Percentiles rank a stretch among this genome's conserved stretches.
These are phyloP conservation scores for Boletus rubroflammeus DNA, from an alignment of 768 basidiomycete species.

Conservation along the genomic window DNA sequence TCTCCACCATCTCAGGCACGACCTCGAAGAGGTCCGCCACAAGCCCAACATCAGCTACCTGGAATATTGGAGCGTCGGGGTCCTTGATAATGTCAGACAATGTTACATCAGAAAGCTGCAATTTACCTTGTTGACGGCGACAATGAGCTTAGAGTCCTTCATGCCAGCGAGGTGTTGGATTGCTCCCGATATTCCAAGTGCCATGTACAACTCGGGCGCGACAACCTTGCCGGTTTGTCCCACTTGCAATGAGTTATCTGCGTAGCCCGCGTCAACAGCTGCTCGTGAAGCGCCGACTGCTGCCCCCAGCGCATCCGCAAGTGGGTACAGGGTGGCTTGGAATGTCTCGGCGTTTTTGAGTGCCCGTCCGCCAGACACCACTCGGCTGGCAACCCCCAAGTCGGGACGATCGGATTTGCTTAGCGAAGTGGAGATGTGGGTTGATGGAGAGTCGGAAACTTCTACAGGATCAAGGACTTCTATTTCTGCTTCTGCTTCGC, in stretches of 20 bases:
- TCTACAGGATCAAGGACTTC: constrained; percentile 62
- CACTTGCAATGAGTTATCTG: constrained; percentile 97
- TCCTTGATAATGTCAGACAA: constrained; percentile 52
- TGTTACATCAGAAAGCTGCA: background rate
- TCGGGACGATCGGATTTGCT: constrained; percentile 93
- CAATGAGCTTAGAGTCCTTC: constrained; percentile 99
- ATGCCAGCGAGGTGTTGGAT: constrained; percentile 99
- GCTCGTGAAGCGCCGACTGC: constrained; percentile 98
- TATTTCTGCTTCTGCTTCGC: constrained; percentile 54
- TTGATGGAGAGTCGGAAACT: constrained; percentile 46
- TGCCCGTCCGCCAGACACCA: constrained; percentile 94
- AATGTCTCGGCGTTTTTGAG: constrained; percentile 96
- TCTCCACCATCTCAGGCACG: constrained; percentile 87
- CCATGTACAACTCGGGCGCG: constrained; percentile 94
- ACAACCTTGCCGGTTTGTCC: constrained; percentile 99
- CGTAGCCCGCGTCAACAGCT: constrained; percentile 97
- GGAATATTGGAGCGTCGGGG: constrained; percentile 97
- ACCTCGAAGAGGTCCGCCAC: constrained; percentile 91
- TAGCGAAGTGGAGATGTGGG: constrained; percentile 70
- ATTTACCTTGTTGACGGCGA: constrained; percentile 91
- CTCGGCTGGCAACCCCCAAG: constrained; percentile 77
- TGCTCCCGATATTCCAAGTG: constrained; percentile 95
- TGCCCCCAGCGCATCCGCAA: constrained; percentile 90
- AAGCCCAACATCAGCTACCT: constrained; percentile 93
- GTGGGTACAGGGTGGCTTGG: constrained; percentile 76